These are phyloP conservation scores for Rosa rugosa DNA, from an alignment of 306 rosid species.

Conservation along the genomic window DNA sequence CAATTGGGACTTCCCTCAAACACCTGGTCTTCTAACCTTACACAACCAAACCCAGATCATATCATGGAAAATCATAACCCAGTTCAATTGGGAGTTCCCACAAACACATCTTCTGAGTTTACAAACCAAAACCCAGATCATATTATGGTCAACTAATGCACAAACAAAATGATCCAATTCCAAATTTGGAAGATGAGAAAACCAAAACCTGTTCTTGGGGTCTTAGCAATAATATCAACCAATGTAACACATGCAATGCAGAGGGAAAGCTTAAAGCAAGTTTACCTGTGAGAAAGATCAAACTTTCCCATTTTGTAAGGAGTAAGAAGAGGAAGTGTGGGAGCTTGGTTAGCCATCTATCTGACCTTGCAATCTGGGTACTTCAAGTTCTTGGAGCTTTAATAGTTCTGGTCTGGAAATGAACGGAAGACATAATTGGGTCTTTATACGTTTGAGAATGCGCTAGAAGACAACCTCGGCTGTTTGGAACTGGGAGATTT, in stretches of 20 bases:
- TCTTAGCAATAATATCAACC: neutral
- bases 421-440: neutral
- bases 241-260: neutral
- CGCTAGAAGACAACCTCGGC: neutral
- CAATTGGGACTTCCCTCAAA: neutral
- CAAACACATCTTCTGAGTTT: neutral
- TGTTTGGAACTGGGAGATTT: too few relatives aligned
- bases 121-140: neutral
- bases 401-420: neutral
- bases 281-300: conserved; percentile 50
- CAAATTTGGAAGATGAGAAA: neutral
- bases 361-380: neutral
- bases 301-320: conserved; percentile 46
- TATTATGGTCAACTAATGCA: neutral
- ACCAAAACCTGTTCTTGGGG: neutral
- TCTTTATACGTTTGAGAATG: conserved; percentile 11
- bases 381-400: neutral
- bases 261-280: neutral
- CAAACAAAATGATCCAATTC: neutral
- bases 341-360: conserved; percentile 14
- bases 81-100: neutral
- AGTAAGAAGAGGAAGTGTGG: conserved; percentile 39
- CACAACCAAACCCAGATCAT: too few relatives aligned
- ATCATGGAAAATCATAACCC: too few relatives aligned
- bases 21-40: too few relatives aligned